phyloP scores from a whole-genome alignment of 179 eudicot genomes.

The Beta corolliflora region DNA sequence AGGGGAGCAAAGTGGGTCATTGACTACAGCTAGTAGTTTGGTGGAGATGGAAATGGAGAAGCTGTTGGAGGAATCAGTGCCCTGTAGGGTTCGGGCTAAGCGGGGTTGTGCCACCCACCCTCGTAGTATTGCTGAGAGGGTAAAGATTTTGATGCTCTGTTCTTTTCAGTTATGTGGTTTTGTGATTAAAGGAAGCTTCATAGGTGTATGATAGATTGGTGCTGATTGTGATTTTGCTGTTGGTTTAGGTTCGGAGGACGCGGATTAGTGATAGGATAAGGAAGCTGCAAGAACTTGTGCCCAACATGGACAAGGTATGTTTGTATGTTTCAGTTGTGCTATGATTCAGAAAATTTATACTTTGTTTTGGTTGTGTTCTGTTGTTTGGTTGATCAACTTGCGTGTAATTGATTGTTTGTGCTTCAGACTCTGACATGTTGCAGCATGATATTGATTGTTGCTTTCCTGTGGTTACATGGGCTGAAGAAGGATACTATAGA shows the following conservation, averaged over 20 bases:
- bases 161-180: background rate
- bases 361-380: background rate
- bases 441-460: background rate
- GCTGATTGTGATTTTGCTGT: slow-evolving; percentile 12
- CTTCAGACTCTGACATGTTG: background rate
- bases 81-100: slow-evolving; percentile 77
- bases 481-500: background rate
- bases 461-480: background rate
- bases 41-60: slow-evolving; percentile 85
- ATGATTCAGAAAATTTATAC: background rate
- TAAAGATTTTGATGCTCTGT: slow-evolving; percentile 23
- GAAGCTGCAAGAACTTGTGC: slow-evolving; percentile 95
- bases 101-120: slow-evolving; percentile 99
- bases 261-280: slow-evolving; percentile 88
- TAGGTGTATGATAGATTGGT: background rate
- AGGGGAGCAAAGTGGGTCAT: slow-evolving; percentile 48
- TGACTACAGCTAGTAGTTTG: slow-evolving; percentile 47
- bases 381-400: slow-evolving; percentile 1
- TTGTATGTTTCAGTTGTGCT: background rate
- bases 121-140: slow-evolving; percentile 97
- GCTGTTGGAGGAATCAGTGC: slow-evolving; percentile 57
- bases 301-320: slow-evolving; percentile 91
- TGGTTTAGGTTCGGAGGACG: slow-evolving; percentile 79
- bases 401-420: background rate
- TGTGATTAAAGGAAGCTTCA: background rate